Evolutionary conservation across 805 yeast genomes (phyloP), one percentile per base, ranked within the genome.

Genomic region (Cyberlindnera xishuangbannaensis): DNA sequence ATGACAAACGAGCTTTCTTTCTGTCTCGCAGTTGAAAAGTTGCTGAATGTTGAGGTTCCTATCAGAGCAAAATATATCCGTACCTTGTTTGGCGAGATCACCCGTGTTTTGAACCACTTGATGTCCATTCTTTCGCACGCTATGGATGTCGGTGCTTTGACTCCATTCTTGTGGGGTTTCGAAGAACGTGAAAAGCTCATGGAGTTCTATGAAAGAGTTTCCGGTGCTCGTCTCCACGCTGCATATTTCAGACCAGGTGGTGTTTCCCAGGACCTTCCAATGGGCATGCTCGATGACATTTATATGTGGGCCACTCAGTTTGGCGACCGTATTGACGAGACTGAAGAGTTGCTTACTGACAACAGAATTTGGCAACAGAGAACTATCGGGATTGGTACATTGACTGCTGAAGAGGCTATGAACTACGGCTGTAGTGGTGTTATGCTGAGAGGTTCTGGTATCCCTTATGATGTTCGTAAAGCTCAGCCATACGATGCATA

Each of bases 261-360:
- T 54, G 95, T 85, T 14, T 65, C 90, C 15, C 94, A 82, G 62
- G 95, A 85, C 63, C 61, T 85, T 40, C 95, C 95, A 17, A 79
- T 75, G 25, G 95, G 95, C 33, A 59, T 85, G 53, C 71, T 85
- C 50, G 95, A 85, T 60, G 95, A 85, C 58, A 85, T 85, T 45
- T 85, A 83, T 62, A 84, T 84, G 90, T 85, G 95, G 95, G 94
- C 95, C 36, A 85, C 95, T 16, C 95, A 85, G 67, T 85, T 85
- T 49, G 95, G 95, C 56, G 95, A 85, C 65, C 76, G 95, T 66
- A 64, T 85, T 47, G 95, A 85, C 59, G 95, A 85, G 62, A 78
- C 83, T 43, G 95, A 85, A 65, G 95, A 85, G 63, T 71, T 85
- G 64, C 71, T 81, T 45, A 83, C 95, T 30, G 95, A 83, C 56